These are phyloP conservation scores for Pseudocercospora musae DNA, from an alignment of 2,329 filamentous ascomycete species.

Conservation along the genomic window DNA sequence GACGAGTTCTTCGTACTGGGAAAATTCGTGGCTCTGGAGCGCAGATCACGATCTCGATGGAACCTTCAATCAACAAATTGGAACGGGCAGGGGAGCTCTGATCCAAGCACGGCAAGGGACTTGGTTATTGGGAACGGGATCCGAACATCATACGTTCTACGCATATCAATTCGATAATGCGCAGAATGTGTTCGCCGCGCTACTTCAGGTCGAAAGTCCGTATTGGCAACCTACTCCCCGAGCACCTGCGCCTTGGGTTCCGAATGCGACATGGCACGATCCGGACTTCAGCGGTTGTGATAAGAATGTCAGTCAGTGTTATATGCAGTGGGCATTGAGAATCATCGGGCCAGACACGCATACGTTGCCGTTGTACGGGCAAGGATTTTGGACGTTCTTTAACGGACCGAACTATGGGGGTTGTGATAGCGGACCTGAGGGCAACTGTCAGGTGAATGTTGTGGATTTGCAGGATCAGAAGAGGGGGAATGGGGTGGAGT, in stretches of 20 bases:
- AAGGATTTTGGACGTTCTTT: slow-evolving; percentile 42
- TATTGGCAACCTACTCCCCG: slow-evolving; percentile 36
- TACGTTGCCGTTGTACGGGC: slow-evolving; percentile 40
- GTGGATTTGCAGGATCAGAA: slow-evolving; percentile 19
- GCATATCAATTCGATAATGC: slow-evolving; percentile 48
- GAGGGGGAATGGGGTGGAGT: slow-evolving; percentile 13
- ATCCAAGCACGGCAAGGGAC: slow-evolving; percentile 45
- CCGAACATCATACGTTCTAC: slow-evolving; percentile 50
- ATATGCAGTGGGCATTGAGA: slow-evolving; percentile 33
- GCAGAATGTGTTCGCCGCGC: slow-evolving; percentile 47
- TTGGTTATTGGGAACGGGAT: slow-evolving; percentile 52
- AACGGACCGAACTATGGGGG: slow-evolving; percentile 28
- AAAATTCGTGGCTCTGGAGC: slow-evolving; percentile 53
- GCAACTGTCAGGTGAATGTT: slow-evolving; percentile 40
- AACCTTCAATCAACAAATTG: slow-evolving; percentile 35
- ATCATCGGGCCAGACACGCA: slow-evolving; percentile 31
- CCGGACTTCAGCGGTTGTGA: slow-evolving; percentile 30
- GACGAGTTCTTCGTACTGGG: slow-evolving; percentile 49
- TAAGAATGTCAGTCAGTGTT: slow-evolving; percentile 31
- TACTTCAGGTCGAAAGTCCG: slow-evolving; percentile 54
- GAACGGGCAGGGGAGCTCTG: slow-evolving; percentile 41
- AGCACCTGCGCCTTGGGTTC: slow-evolving; percentile 43
- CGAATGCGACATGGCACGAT: slow-evolving; percentile 33
- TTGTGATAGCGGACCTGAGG: slow-evolving; percentile 28
- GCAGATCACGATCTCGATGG: slow-evolving; percentile 53